These are phyloP conservation scores for Vigna radiata DNA, from an alignment of 306 rosid species.

Conservation along the genomic window DNA sequence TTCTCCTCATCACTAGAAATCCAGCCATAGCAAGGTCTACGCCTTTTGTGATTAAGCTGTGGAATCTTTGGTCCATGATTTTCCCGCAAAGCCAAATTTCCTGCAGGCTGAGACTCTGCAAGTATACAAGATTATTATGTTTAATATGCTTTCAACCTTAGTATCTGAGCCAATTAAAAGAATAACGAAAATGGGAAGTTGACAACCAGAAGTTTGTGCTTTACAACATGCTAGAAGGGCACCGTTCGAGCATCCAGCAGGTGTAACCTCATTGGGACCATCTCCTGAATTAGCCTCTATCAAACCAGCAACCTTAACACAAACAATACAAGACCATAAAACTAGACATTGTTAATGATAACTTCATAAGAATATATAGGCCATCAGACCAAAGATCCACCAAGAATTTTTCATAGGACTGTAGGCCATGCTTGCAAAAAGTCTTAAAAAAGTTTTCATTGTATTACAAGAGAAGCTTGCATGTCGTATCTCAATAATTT, in stretches of 20 bases:
- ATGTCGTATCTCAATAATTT: slow-evolving; percentile 10
- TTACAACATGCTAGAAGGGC: slow-evolving; percentile 39
- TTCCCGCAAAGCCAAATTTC: not conserved
- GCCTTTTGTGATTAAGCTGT: slow-evolving; percentile 24
- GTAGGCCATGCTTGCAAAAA: slow-evolving; percentile 19
- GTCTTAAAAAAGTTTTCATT: not conserved
- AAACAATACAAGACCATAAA: slow-evolving; percentile 32
- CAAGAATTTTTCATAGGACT: not conserved
- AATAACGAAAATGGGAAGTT: slow-evolving; percentile 11
- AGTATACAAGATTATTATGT: slow-evolving; percentile 12
- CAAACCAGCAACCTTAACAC: slow-evolving; percentile 43
- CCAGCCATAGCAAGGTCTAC: slow-evolving; percentile 53
- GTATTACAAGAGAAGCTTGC: not conserved
- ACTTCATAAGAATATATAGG: slow-evolving; percentile 7
- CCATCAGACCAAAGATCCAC: slow-evolving; percentile 8
- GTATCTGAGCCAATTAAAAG: slow-evolving; percentile 18
- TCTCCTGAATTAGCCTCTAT: slow-evolving; percentile 29
- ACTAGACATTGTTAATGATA: slow-evolving; percentile 18
- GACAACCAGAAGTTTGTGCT: slow-evolving; percentile 32
- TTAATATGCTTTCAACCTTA: slow-evolving; percentile 12
- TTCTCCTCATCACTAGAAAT: slow-evolving; percentile 40
- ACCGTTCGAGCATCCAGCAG: slow-evolving; percentile 46
- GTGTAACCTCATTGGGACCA: slow-evolving; percentile 25
- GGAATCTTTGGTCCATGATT: slow-evolving; percentile 17
- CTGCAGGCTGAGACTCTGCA: slow-evolving; percentile 35